Evolutionary conservation across 1,284 basidiomycete species (phyloP), one percentile per base, ranked within the genome.

Genomic region (Megacollybia platyphylla): DNA sequence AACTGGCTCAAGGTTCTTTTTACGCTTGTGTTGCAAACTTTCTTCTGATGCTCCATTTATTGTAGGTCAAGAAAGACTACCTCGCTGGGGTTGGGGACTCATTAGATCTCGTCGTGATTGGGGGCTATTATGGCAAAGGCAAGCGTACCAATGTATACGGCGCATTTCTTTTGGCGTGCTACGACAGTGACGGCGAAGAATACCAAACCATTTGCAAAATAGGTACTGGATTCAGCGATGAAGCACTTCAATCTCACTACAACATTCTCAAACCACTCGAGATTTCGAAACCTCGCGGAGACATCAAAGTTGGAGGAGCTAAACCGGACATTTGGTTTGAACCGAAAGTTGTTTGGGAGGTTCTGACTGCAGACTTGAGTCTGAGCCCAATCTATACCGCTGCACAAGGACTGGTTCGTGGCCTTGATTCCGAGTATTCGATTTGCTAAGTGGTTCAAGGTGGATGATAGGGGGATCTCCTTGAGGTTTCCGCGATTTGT

Each of bases 171-270:
- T 74, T 97, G 29, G 93, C 92, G 3, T 94, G 91, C 61, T 97
- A 91, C 59, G 93, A 97, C 57, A 68, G 78, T 39, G 91, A 96
- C 52, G 72, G 81, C 5, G 91, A 96, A 59, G 84, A 87, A 57
- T 96, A 77, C 59, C 93, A 97, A 57, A 93, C 91, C 2, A 91
- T 96, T 44, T 98, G 96, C 74, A 98, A 98, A 64, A 96, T 98
- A 51, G 96, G 96, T 2, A 99, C 96, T 0, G 96, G 96, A 0
- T 98, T 99, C 65, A 87, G 85, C 42, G 96, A 99, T 53, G 91
- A 97, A 59, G 70, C 77, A 46, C 65, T 98, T 30, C 79, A 87
- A 53, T 61, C 72, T n/a, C 89, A 94, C 55, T 86, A 87, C 59
- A 74, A 82, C n/a, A 69, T 73, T 18, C 73, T 98, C 29, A 81